Conservation (phyloP, 2,329 filamentous ascomycete genomes). For the Diaporthe vaccinii region DNA sequence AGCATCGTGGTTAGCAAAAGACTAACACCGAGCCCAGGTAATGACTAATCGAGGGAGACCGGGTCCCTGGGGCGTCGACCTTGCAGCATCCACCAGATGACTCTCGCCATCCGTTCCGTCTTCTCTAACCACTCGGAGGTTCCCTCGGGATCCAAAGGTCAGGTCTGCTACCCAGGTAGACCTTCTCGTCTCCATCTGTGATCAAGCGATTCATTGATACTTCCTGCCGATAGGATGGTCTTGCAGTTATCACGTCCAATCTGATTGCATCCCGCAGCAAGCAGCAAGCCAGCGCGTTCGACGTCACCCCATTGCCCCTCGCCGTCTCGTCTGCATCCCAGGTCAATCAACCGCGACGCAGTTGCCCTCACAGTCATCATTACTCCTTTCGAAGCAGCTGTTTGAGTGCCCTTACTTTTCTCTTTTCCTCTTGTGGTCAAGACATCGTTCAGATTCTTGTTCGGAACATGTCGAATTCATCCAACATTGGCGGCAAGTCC, state of each 20-base stretch:
- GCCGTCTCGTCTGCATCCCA: not conserved
- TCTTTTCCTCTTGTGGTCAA: not conserved
- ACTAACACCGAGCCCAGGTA: not conserved
- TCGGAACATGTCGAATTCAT: slow-evolving; percentile 49
- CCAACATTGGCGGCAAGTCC: slow-evolving; percentile 64
- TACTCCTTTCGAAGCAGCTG: not conserved
- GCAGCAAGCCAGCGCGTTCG: slow-evolving; percentile 7
- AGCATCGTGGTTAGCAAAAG: not conserved
- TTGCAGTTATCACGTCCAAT: slow-evolving; percentile 6
- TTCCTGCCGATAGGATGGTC: not conserved
- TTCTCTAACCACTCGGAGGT: slow-evolving; percentile 23
- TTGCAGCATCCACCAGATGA: slow-evolving; percentile 10
- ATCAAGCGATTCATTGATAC: slow-evolving; percentile 10
- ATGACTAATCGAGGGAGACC: slow-evolving; percentile 24
- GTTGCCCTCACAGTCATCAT: not conserved
- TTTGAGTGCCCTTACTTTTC: not conserved
- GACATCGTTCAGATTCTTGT: not conserved
- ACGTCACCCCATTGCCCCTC: slow-evolving; percentile 25
- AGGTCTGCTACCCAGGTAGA: slow-evolving; percentile 34
- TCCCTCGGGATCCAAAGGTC: slow-evolving; percentile 33
- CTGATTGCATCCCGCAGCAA: slow-evolving; percentile 18
- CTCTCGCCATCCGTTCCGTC: slow-evolving; percentile 10
- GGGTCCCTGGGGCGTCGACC: not conserved
- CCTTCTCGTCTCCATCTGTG: slow-evolving; percentile 12
- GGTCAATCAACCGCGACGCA: slow-evolving; percentile 22